phyloP scores from a whole-genome alignment of 495 filamentous ascomycete genomes.

The Annulohypoxylon moriforme region DNA sequence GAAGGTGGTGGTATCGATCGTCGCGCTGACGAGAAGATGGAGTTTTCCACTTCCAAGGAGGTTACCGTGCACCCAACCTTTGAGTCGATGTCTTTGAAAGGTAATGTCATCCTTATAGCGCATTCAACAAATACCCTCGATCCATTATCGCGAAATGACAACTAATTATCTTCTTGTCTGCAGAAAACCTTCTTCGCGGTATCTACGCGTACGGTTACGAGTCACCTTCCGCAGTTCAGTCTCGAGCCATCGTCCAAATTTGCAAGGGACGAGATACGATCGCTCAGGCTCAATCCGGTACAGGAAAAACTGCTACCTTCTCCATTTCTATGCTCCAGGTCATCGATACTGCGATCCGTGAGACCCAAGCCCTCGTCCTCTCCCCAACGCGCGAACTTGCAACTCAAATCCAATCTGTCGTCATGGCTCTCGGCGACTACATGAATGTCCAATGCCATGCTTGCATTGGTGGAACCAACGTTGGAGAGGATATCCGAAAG shows the following conservation, averaged over 20 bases:
- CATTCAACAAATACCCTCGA: neutral
- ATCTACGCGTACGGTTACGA: slow-evolving; percentile 99
- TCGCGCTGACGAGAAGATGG: slow-evolving; percentile 94
- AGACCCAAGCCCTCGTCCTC: slow-evolving; percentile 95
- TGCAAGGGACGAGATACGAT: slow-evolving; percentile 99
- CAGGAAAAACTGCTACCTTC: slow-evolving; percentile 99
- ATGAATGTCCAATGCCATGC: slow-evolving; percentile 99
- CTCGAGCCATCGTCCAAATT: slow-evolving; percentile 96
- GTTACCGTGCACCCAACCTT: slow-evolving; percentile 81
- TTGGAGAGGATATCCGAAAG: slow-evolving; percentile 96
- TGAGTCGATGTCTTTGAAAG: slow-evolving; percentile 75
- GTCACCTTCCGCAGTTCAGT: slow-evolving; percentile 96
- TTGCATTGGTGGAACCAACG: slow-evolving; percentile 97
- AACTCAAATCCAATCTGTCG: slow-evolving; percentile 96
- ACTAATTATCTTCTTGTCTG: slow-evolving; percentile 9
- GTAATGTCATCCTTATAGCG: slow-evolving; percentile 41
- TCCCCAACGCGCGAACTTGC: slow-evolving; percentile 97
- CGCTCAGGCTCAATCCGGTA: slow-evolving; percentile 98
- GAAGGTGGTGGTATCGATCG: slow-evolving; percentile 87
- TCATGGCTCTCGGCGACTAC: slow-evolving; percentile 97
- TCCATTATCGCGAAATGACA: neutral
- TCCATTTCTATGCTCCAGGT: slow-evolving; percentile 97
- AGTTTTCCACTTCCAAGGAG: slow-evolving; percentile 98
- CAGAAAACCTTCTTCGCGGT: slow-evolving; percentile 91
- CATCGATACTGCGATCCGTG: slow-evolving; percentile 83